Evolutionary conservation across 768 basidiomycete species (phyloP).

Genomic region (Pseudohyphozyma bogoriensis): DNA sequence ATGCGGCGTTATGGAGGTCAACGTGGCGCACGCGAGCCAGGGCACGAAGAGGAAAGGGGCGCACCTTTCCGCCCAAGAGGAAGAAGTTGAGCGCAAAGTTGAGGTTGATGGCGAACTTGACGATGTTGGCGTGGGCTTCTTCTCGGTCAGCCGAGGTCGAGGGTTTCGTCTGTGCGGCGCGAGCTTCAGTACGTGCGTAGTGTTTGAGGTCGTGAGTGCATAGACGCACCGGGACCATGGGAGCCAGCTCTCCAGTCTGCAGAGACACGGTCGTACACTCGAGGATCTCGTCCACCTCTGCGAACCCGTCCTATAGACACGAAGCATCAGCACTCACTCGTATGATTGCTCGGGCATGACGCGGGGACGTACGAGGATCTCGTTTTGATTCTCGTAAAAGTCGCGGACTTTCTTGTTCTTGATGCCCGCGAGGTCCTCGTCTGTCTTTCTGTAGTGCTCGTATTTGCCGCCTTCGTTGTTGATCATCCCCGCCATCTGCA

Average conservation of each 20-base stretch:
- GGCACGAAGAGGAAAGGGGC: background rate
- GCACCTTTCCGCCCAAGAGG: background rate
- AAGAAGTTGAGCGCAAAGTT: conserved; percentile 19
- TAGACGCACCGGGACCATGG: background rate
- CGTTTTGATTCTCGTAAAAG: conserved; percentile 30
- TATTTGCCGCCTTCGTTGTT: conserved; percentile 21
- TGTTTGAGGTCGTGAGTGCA: background rate
- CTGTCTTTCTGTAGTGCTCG: conserved; percentile 23
- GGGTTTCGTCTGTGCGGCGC: background rate
- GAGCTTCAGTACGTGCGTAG: background rate
- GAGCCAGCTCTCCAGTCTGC: conserved; percentile 17
- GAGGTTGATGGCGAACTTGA: conserved; percentile 30
- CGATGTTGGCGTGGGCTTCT: conserved; percentile 3
- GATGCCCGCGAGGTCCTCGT: conserved; percentile 15
- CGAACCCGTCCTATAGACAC: conserved; percentile 14
- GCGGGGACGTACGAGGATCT: background rate
- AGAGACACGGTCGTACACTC: conserved; percentile 8
- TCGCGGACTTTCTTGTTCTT: conserved; percentile 3
- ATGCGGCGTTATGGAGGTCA: conserved; percentile 36
- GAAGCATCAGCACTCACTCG: background rate
- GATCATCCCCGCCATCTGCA: conserved; percentile 22
- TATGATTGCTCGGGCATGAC: background rate
- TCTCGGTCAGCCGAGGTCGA: conserved; percentile 7
- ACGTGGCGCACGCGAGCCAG: conserved; percentile 34
- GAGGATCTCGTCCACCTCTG: conserved; percentile 30